Base-by-base conservation (phyloP, 371 early-diverging fungal species). In the Rhizopus delemar region DNA sequence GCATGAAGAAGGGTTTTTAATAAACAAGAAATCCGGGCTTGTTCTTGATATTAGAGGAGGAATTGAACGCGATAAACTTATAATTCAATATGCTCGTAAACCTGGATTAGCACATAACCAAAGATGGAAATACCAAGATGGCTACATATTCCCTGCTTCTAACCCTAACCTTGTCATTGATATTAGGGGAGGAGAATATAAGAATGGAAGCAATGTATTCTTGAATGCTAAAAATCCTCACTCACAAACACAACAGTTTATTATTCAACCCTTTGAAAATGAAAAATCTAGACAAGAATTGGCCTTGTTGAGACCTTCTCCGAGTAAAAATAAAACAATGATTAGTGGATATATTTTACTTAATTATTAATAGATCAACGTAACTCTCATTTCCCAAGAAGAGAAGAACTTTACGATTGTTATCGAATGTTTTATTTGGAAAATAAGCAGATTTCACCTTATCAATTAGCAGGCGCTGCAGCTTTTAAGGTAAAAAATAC, bases 391-490 rank as follows among this genome's bases (percentile, higher is more conserved):
- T 69, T 73, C 46, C 75, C 77, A 31, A 66, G 71, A 56, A 73
- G 69, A 12, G 77, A 76, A 32, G 71, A 80, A 9, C 56, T 80
- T 3, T 76, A 73, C 52, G 73, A 72, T 49, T 69, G 68, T 28
- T 75, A 76, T 53, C 63, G 75, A 36, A 36, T 63, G 50, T 70
- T 79, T 16, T 79, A 74, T 48, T 54, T 63, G 15, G 62, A 70
- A 43, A 32, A 38, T 11, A 39, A 16, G 5, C 46, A 41, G 2
- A 51, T 67, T 8, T 66, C 77, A 0, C 52, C 58, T 6, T 73
- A 74, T 39, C 56, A 80, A 46, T 52, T 82, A 13, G 86, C 84
- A 22, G 88, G 85, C 36, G 87, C 86, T 39, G 83, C 83, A 53
- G 85, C 84, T 13, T 88, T 81, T 60, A 77, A 82, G 65, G 77